phyloP scores from a whole-genome alignment of 257 asterid genomes.

The Solanum sitiens region DNA sequence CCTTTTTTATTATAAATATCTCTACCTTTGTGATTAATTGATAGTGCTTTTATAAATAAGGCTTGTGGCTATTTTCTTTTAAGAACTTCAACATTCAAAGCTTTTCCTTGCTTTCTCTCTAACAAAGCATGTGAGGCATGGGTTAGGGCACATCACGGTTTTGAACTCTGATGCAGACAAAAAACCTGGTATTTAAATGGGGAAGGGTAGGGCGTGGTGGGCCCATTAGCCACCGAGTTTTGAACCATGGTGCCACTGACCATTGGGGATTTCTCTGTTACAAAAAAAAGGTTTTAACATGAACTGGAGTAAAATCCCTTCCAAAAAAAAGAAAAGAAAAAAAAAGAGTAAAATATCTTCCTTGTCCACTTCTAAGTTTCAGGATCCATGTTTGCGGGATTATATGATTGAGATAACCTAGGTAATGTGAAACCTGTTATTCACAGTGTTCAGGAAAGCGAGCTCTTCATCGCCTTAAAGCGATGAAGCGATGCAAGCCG shows the following conservation, averaged over 20 bases:
- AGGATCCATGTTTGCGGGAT: neutral
- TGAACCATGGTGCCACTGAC: neutral
- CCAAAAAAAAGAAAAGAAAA: no score
- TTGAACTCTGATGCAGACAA: neutral
- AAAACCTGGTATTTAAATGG: neutral
- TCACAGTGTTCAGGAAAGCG: neutral
- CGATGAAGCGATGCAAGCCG: no score
- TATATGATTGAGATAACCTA: neutral
- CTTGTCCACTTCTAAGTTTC: neutral
- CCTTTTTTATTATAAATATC: neutral
- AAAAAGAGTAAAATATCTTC: neutral
- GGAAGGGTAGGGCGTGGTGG: neutral
- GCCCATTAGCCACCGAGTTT: neutral
- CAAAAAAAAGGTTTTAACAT: neutral
- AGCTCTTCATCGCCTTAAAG: no score
- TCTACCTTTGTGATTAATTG: neutral
- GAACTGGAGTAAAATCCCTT: neutral
- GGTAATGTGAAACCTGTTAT: neutral
- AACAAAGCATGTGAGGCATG: neutral
- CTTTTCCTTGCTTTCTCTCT: neutral
- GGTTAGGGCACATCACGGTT: neutral
- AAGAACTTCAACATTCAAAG: neutral
- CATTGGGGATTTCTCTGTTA: neutral
- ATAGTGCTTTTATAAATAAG: neutral
- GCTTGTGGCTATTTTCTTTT: neutral